A percentile compares a stretch with the other conserved stretches of the same genome.
These are phyloP conservation scores for Hypholoma fasciculare DNA, from an alignment of 768 basidiomycete genomes.

Conservation along the genomic window DNA sequence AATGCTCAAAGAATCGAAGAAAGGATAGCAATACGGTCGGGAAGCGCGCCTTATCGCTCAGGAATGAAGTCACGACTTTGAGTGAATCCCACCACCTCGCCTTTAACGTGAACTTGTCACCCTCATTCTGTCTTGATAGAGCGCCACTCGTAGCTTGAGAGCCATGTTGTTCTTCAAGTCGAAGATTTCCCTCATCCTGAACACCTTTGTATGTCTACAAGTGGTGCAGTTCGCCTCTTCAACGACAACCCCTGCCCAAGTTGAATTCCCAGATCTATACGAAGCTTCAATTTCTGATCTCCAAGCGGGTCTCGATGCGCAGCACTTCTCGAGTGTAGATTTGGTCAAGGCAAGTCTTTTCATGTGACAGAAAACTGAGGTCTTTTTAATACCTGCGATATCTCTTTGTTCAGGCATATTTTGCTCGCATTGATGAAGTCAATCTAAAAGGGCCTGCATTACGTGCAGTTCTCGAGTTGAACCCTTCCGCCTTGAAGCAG, in stretches of 20 bases:
- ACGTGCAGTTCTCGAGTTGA: conserved; percentile 60
- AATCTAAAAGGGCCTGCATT: conserved; percentile 58
- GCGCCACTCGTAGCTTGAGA: no score
- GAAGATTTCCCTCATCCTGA: not conserved
- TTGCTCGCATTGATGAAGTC: conserved; percentile 69
- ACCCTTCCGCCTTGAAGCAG: conserved; percentile 49
- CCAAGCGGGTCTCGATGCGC: conserved; percentile 48
- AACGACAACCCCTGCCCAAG: not conserved
- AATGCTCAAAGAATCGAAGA: no score
- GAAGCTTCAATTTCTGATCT: conserved; percentile 59
- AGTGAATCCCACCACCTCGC: no score
- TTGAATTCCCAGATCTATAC: conserved; percentile 53
- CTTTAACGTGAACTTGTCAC: no score
- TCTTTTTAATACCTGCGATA: not conserved
- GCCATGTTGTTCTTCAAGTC: no score
- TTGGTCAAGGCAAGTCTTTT: conserved; percentile 50
- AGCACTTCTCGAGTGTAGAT: conserved; percentile 58
- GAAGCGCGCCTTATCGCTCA: no score
- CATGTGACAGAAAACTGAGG: not conserved
- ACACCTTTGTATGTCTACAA: conserved; percentile 5
- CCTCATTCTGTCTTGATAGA: no score
- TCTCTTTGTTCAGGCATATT: conserved; percentile 48
- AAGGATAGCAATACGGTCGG: no score
- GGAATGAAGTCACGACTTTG: no score
- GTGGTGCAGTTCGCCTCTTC: not conserved